Evolutionary conservation across 768 basidiomycete genomes (phyloP).

Genomic region (Mycena maculata): DNA sequence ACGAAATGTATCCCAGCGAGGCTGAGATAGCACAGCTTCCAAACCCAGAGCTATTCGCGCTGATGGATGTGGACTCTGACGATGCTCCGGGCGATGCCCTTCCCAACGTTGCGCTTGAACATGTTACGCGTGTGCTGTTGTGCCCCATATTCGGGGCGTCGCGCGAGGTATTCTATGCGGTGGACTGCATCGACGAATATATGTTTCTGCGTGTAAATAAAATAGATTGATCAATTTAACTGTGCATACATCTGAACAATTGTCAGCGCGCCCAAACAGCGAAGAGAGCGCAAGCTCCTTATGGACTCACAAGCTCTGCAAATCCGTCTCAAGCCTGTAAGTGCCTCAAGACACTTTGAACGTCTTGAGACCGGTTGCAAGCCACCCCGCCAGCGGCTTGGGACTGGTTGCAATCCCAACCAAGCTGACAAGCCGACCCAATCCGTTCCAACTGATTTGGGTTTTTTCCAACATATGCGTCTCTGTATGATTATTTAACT

Average conservation of each 20-base stretch:
- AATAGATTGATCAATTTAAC: not conserved
- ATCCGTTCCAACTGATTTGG: not conserved
- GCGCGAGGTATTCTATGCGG: not conserved
- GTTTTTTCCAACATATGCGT: too few relatives aligned
- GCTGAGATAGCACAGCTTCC: not conserved
- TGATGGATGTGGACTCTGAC: not conserved
- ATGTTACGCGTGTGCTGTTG: not conserved
- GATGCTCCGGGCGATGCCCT: not conserved
- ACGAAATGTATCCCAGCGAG: not conserved
- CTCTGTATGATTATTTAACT: too few relatives aligned
- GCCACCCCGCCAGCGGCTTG: constrained; percentile 1
- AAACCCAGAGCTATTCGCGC: not conserved
- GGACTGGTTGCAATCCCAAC: not conserved
- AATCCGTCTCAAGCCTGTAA: not conserved
- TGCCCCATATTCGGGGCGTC: not conserved
- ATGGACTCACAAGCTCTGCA: not conserved
- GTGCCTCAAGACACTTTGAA: not conserved
- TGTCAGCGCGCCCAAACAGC: too few relatives aligned
- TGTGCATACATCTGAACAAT: not conserved
- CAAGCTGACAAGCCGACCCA: not conserved
- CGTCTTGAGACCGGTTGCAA: not conserved
- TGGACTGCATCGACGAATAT: constrained; percentile 3
- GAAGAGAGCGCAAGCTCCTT: too few relatives aligned
- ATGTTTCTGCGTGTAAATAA: constrained; percentile 3
- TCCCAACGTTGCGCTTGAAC: constrained; percentile 1